These are phyloP conservation scores for Cicer judaicum DNA, from an alignment of 306 rosid species.

Conservation along the genomic window DNA sequence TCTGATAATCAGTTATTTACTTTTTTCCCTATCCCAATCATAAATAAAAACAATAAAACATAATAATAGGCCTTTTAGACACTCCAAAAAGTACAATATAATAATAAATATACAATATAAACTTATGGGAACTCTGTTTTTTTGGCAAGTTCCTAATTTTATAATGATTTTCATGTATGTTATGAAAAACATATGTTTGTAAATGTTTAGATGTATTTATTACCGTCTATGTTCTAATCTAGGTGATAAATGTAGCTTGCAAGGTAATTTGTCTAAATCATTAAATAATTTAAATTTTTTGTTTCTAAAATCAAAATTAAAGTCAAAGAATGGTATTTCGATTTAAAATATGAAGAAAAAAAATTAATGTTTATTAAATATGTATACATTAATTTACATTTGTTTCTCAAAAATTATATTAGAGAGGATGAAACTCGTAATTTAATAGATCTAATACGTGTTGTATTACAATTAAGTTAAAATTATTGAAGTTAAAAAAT, in stretches of 20 bases:
- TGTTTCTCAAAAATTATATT: too few species aligned
- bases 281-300: not conserved
- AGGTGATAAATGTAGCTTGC: not conserved
- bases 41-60: conserved; percentile 4
- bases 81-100: conserved; percentile 33
- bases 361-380: too few species aligned
- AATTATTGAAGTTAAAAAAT: too few species aligned
- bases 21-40: not conserved
- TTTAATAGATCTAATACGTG: too few species aligned
- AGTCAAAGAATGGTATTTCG: too few species aligned
- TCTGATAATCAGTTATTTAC: not conserved
- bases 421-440: too few species aligned
- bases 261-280: not conserved
- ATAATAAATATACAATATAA: not conserved
- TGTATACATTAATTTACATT: too few species aligned
- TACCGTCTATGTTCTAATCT: conserved; percentile 12
- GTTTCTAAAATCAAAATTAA: not conserved
- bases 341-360: not conserved
- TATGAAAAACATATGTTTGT: not conserved
- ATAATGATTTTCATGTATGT: conserved; percentile 7
- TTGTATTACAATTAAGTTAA: too few species aligned
- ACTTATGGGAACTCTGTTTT: not conserved
- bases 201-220: conserved; percentile 6
- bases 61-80: conserved; percentile 9
- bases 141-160: conserved; percentile 1